phyloP scores from a whole-genome alignment of 1,284 basidiomycete genomes.

The Apiotrichum laibachii region DNA sequence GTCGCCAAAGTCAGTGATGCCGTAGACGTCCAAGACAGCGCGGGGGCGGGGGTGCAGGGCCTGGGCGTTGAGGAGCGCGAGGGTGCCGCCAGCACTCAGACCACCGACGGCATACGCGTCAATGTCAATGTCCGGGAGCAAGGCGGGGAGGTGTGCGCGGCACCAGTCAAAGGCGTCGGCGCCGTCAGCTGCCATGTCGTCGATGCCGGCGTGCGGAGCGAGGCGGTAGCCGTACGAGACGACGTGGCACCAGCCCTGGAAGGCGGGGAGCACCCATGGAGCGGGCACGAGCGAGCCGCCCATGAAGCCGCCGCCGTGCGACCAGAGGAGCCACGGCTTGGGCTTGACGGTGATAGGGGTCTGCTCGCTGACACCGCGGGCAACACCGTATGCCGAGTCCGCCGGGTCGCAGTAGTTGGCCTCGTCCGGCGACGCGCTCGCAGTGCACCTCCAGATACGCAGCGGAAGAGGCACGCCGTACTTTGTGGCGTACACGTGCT shows the following conservation, averaged over 20 bases:
- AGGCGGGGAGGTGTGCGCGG: constrained; percentile 10
- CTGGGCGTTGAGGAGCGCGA: constrained; percentile 18
- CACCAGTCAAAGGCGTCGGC: constrained; percentile 19
- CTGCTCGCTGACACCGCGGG: too few relatives aligned
- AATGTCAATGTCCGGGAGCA: constrained; percentile 18
- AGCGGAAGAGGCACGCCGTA: constrained; percentile 29
- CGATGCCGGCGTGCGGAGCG: constrained; percentile 15
- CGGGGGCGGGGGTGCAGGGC: constrained; percentile 24
- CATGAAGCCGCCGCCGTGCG: constrained; percentile 34
- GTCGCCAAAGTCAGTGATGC: constrained; percentile 28
- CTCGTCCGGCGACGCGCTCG: constrained; percentile 4
- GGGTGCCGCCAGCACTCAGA: constrained; percentile 33
- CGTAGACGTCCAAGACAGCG: constrained; percentile 30
- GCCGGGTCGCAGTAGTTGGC: constrained; percentile 6
- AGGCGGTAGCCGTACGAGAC: constrained; percentile 22
- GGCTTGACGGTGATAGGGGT: neutral
- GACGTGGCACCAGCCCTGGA: constrained; percentile 16
- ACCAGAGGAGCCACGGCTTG: constrained; percentile 26
- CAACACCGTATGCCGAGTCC: neutral
- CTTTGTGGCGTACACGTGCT: constrained; percentile 28
- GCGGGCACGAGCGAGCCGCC: neutral
- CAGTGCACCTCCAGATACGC: constrained; percentile 26
- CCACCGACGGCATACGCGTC: constrained; percentile 30
- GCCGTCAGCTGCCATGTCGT: constrained; percentile 20
- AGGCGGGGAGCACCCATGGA: constrained; percentile 21